Evolutionary conservation across 805 yeast species (phyloP).

Genomic region (Yarrowia hollandica): DNA sequence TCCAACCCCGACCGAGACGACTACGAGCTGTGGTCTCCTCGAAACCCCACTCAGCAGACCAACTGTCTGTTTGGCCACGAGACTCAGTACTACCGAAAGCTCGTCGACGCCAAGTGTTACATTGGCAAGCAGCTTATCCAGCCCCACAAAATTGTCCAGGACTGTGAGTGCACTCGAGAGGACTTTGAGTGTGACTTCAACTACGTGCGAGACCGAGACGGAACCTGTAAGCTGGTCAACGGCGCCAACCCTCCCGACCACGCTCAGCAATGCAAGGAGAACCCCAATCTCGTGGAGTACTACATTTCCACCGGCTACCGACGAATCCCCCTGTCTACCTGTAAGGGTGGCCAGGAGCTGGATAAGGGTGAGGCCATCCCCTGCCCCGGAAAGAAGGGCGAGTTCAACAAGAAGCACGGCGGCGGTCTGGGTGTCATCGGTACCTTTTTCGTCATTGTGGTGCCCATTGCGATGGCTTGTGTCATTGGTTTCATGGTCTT

Average conservation of each 20-base stretch:
- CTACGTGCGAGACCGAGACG: constrained; percentile 66
- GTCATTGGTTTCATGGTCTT: constrained; percentile 69
- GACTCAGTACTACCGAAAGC: constrained; percentile 58
- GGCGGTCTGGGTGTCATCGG: constrained; percentile 53
- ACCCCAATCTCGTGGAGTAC: constrained; percentile 61
- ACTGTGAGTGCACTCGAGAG: constrained; percentile 80
- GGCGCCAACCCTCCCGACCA: constrained; percentile 72
- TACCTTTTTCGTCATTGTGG: constrained; percentile 53
- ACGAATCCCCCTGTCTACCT: constrained; percentile 78
- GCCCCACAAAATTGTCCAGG: constrained; percentile 57
- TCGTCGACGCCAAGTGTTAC: constrained; percentile 64
- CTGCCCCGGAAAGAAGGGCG: constrained; percentile 83
- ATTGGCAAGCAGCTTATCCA: constrained; percentile 42
- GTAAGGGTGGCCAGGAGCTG: constrained; percentile 73
- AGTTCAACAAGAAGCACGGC: constrained; percentile 53
- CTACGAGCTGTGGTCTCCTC: constrained; percentile 64
- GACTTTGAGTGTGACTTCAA: constrained; percentile 96
- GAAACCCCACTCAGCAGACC: constrained; percentile 49
- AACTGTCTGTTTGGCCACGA: constrained; percentile 74
- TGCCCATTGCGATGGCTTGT: constrained; percentile 57
- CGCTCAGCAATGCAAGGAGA: constrained; percentile 55
- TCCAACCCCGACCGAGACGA: constrained; percentile 52
- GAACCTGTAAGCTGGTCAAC: constrained; percentile 79
- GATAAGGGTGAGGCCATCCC: constrained; percentile 66
- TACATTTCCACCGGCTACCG: constrained; percentile 93